Evolutionary conservation across 495 filamentous ascomycete species (phyloP).

Genomic region (Tetracladium setigerum): DNA sequence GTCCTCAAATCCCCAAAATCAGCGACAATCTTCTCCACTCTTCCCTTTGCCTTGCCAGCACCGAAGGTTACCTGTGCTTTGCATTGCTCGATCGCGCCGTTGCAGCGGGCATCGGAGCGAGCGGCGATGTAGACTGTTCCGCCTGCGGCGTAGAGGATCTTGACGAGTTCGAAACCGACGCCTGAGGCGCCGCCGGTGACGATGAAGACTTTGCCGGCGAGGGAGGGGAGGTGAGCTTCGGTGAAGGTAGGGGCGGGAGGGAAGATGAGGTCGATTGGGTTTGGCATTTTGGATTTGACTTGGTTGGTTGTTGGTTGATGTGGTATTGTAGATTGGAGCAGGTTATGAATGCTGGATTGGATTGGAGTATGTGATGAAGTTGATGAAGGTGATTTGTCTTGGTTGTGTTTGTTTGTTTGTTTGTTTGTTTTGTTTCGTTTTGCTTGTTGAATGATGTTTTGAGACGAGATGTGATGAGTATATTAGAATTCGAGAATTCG

Average conservation of each 20-base stretch:
- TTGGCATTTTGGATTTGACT: too few relatives aligned
- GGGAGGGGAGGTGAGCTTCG: slow-evolving; percentile 1
- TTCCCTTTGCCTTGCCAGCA: slow-evolving; percentile 22
- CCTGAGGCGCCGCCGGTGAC: slow-evolving; percentile 30
- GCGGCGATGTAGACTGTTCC: slow-evolving; percentile 23
- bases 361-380: too few relatives aligned
- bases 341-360: too few relatives aligned
- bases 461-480: too few relatives aligned
- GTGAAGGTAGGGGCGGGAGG: slow-evolving; percentile 1
- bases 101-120: slow-evolving; percentile 20
- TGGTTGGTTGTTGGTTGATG: too few relatives aligned
- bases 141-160: slow-evolving; percentile 41
- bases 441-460: too few relatives aligned
- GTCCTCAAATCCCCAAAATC: slow-evolving; percentile 37
- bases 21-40: slow-evolving; percentile 33
- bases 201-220: slow-evolving; percentile 5
- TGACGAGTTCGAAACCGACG: slow-evolving; percentile 56
- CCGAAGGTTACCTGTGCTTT: slow-evolving; percentile 1
- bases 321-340: too few relatives aligned
- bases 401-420: too few relatives aligned
- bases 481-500: too few relatives aligned
- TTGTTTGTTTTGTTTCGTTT: too few relatives aligned
- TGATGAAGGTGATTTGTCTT: too few relatives aligned
- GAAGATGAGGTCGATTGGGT: neutral
- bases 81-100: slow-evolving; percentile 30